Evolutionary conservation across 805 yeast genomes (phyloP).

Genomic region (Saturnispora dispora): DNA sequence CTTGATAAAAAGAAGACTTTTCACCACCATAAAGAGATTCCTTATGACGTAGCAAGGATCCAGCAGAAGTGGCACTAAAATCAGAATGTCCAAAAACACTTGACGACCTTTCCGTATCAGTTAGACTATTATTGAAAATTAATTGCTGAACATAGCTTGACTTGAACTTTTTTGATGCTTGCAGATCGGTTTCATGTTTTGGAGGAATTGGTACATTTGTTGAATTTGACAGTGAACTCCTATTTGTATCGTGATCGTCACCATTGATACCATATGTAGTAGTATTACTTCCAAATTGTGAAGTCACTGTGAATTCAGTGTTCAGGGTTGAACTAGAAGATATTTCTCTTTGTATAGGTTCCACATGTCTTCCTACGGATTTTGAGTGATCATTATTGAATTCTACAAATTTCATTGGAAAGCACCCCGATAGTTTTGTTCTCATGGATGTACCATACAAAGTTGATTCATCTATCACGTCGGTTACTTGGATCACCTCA

Average conservation of each 20-base stretch:
- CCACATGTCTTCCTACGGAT: background rate
- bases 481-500: conserved; percentile 72
- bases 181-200: conserved; percentile 20
- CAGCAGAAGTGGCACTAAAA: conserved; percentile 84
- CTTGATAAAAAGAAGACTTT: background rate
- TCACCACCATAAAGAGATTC: conserved; percentile 11
- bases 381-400: conserved; percentile 17
- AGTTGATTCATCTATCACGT: conserved; percentile 83
- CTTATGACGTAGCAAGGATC: conserved; percentile 69
- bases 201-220: conserved; percentile 29
- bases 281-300: conserved; percentile 3
- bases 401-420: conserved; percentile 83
- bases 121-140: conserved; percentile 20
- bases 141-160: conserved; percentile 21
- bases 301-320: conserved; percentile 9
- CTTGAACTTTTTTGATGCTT: conserved; percentile 10
- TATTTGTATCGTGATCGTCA: background rate
- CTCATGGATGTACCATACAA: conserved; percentile 79
- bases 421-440: conserved; percentile 74
- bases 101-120: conserved; percentile 30
- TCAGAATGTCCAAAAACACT: conserved; percentile 52
- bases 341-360: conserved; percentile 3
- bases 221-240: background rate
- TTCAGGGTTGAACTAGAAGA: conserved; percentile 10
- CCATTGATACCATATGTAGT: background rate